Evolutionary conservation across 2,329 filamentous ascomycete species (phyloP), one percentile per base, ranked within the genome.

Genomic region (Hirsutella thompsonii): DNA sequence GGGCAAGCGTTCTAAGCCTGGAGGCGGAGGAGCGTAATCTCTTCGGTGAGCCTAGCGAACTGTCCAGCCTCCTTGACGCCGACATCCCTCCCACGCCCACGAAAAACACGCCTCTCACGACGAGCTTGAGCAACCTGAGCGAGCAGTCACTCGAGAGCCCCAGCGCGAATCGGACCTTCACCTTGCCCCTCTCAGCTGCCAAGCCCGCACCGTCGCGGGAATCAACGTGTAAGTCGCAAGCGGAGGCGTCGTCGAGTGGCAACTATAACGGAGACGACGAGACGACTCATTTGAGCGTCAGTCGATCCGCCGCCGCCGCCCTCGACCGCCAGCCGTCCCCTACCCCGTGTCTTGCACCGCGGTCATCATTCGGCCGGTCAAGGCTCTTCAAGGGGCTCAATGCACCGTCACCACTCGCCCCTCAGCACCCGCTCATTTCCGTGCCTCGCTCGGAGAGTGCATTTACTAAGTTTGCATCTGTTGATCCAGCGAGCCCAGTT

Each of bases 41-140:
- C 28, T 62, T 63, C 44, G 55, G 49, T 19, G 59, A 62, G 13
- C 48, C 34, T 10, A 43, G 46, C 16, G 54, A 60, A 35, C 40
- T 56, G 28, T 46, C 49, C 13, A 51, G 39, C 26, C 43, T 50
- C 8, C 41, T 56, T 40, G 56, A 62, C 23, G 70, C 65, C 32
- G 88, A 94, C 38, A 68, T 90, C 43, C 89, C 90, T n/a, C 89
- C 90, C 1, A 98, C 92, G 1, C 92, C 92, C 1, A 96, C 92
- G 0, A 96, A 94, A 60, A 77, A 77, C 49, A 65, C 56, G 44
- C 23, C 23, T 11, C 63, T 63, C 42, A 65, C 59, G 33, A 64
- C 60, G 51, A 72, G 60, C 47, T 51, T 63, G 30, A 60, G 56
- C 37, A 60, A 60, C 33, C 47, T 58, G 20, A 61, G 61, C 44